These are phyloP conservation scores for Chlamydomonas sphaeroides DNA, from an alignment of 139 green algal species.

Conservation along the genomic window DNA sequence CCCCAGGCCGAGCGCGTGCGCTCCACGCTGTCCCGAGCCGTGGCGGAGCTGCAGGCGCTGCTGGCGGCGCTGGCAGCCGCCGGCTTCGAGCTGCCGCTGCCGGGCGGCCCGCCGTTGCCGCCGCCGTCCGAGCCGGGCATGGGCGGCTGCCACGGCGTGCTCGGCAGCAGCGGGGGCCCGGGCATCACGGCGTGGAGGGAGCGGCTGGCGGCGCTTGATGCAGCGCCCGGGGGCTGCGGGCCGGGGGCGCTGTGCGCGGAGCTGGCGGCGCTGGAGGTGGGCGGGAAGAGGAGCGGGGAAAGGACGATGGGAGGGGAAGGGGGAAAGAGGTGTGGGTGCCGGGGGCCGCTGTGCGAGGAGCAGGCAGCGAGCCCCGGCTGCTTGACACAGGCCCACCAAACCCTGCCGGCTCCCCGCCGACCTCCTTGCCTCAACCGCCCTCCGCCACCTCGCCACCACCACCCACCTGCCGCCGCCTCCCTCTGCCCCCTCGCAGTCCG, in stretches of 20 bases:
- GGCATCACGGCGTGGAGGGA: conserved; percentile 34
- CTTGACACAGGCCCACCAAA: too few species aligned
- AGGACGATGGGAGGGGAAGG: too few species aligned
- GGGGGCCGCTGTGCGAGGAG: too few species aligned
- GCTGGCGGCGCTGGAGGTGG: conserved; percentile 5
- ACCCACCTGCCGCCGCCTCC: too few species aligned
- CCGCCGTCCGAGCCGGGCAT: not conserved
- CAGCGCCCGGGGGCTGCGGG: not conserved
- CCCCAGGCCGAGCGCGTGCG: conserved; percentile 1
- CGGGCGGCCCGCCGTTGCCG: not conserved
- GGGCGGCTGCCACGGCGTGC: not conserved
- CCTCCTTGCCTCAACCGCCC: too few species aligned
- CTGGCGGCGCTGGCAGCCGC: conserved; percentile 33
- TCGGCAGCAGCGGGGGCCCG: not conserved
- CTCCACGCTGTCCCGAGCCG: not conserved
- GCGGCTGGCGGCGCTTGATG: not conserved
- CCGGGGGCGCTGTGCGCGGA: not conserved
- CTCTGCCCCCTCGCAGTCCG: too few species aligned
- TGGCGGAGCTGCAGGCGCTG: conserved; percentile 6
- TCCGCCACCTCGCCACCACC: too few species aligned
- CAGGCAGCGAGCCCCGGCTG: too few species aligned
- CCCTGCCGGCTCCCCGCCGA: too few species aligned
- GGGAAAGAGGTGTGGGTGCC: too few species aligned
- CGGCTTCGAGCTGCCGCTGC: conserved; percentile 29
- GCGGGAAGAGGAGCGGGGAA: too few species aligned